Evolutionary conservation across 306 rosid genomes (phyloP).

Genomic region (Vigna unguiculata): DNA sequence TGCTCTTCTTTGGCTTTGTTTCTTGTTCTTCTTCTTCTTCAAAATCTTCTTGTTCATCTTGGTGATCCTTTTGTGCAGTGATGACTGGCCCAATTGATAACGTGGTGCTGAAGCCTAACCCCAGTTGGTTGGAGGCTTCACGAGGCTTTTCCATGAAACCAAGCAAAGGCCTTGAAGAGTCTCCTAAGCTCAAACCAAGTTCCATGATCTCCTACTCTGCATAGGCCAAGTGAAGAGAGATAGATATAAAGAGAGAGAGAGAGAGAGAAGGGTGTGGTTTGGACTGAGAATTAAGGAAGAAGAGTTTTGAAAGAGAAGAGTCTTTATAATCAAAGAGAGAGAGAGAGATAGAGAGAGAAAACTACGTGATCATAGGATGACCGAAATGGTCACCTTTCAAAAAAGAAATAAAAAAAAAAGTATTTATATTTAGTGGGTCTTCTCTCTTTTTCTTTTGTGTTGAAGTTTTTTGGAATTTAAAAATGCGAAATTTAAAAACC

Average conservation of each 20-base stretch:
- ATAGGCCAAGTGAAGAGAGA: slow-evolving; percentile 9
- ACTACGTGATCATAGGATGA: slow-evolving; percentile 48
- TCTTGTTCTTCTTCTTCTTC: slow-evolving; percentile 31
- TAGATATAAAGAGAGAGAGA: not conserved
- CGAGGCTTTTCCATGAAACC: slow-evolving; percentile 54
- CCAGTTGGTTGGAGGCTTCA: slow-evolving; percentile 45
- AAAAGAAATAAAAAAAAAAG: not conserved
- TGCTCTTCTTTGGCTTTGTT: slow-evolving; percentile 35
- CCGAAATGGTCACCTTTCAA: slow-evolving; percentile 37
- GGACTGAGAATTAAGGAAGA: slow-evolving; percentile 46
- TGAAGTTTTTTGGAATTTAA: not conserved
- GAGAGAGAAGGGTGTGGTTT: slow-evolving; percentile 33
- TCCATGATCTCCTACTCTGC: slow-evolving; percentile 65
- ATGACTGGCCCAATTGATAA: slow-evolving; percentile 58
- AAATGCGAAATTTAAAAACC: not conserved
- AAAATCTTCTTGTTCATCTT: not conserved
- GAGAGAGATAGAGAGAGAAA: slow-evolving; percentile 40
- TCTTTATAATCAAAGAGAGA: slow-evolving; percentile 48
- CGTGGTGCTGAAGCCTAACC: slow-evolving; percentile 72
- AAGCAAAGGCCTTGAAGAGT: slow-evolving; percentile 63
- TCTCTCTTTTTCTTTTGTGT: not conserved
- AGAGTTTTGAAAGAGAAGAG: slow-evolving; percentile 52
- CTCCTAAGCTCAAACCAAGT: slow-evolving; percentile 86
- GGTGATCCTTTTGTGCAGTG: slow-evolving; percentile 23
- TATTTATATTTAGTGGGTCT: slow-evolving; percentile 14